phyloP scores from a whole-genome alignment of 2,329 filamentous ascomycete genomes.

The Beauveria sp. region DNA sequence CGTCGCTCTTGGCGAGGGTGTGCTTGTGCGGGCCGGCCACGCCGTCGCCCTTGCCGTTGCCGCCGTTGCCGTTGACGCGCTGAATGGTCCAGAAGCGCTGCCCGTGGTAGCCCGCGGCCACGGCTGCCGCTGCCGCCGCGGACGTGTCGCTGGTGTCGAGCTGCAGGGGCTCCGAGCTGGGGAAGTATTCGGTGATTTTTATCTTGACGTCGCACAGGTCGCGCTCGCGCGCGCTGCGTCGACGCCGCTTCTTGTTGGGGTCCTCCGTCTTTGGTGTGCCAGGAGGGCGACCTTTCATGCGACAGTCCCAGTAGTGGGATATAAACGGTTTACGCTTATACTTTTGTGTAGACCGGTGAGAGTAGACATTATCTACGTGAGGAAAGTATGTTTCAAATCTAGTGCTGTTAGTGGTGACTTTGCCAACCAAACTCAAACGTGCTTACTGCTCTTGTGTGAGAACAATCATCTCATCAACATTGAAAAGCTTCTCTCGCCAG shows the following conservation, averaged over 20 bases:
- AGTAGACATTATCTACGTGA: slow-evolving; percentile 79
- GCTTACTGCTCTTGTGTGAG: slow-evolving; percentile 66
- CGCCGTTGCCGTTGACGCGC: slow-evolving; percentile 68
- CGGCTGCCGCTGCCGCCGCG: slow-evolving; percentile 15
- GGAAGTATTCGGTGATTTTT: slow-evolving; percentile 73
- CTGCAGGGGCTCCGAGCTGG: slow-evolving; percentile 36
- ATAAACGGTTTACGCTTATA: slow-evolving; percentile 80
- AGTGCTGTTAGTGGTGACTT: slow-evolving; percentile 13
- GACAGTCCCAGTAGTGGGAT: slow-evolving; percentile 79
- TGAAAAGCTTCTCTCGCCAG: slow-evolving; percentile 67
- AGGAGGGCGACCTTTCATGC: slow-evolving; percentile 69
- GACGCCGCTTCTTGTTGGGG: slow-evolving; percentile 75
- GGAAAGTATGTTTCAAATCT: slow-evolving; percentile 77
- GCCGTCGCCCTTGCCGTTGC: slow-evolving; percentile 63
- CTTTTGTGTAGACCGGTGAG: slow-evolving; percentile 70
- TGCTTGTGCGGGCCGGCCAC: slow-evolving; percentile 69
- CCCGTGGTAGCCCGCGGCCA: slow-evolving; percentile 35
- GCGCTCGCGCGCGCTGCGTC: slow-evolving; percentile 64
- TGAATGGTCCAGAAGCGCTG: slow-evolving; percentile 67
- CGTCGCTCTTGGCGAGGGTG: slow-evolving; percentile 63
- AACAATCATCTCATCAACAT: slow-evolving; percentile 65
- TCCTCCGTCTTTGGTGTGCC: slow-evolving; percentile 75
- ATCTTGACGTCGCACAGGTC: slow-evolving; percentile 84
- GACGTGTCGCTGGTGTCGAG: slow-evolving; percentile 15
- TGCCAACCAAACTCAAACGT: not conserved